phyloP scores from a whole-genome alignment of 148 eudicot genomes.

The Bassia scoparia region DNA sequence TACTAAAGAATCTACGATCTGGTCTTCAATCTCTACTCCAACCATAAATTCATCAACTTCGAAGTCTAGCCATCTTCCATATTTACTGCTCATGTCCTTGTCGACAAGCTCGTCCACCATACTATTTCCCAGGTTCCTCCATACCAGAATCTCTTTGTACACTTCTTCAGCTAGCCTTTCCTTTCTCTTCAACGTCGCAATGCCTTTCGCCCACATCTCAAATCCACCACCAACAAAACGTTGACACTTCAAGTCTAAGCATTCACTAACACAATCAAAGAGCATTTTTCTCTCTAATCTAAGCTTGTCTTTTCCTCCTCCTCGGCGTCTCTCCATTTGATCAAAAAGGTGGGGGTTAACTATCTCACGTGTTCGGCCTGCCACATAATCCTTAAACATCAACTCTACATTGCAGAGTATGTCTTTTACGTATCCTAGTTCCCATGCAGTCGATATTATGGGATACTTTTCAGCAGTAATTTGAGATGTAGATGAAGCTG shows the following conservation, averaged over 20 bases:
- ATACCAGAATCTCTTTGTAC: constrained; percentile 52
- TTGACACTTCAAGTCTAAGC: constrained; percentile 59
- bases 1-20: constrained; percentile 60
- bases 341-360: constrained; percentile 63
- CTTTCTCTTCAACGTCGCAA: constrained; percentile 47
- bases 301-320: constrained; percentile 18
- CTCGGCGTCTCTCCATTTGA: constrained; percentile 53
- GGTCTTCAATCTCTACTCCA: constrained; percentile 59
- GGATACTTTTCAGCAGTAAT: constrained; percentile 19
- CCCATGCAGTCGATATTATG: constrained; percentile 47
- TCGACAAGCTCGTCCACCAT: constrained; percentile 95
- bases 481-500: constrained; percentile 50
- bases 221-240: constrained; percentile 45
- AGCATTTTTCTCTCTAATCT: constrained; percentile 46
- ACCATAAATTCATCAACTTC: constrained; percentile 64
- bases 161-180: constrained; percentile 64
- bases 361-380: constrained; percentile 54
- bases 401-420: constrained; percentile 51
- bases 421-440: constrained; percentile 58
- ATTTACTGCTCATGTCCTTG: constrained; percentile 75
- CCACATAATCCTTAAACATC: constrained; percentile 59
- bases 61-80: constrained; percentile 79
- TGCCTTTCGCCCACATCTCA: constrained; percentile 53
- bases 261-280: constrained; percentile 74
- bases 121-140: constrained; percentile 56